Percentiles rank a stretch among this genome's conserved stretches.
phyloP scores from a whole-genome alignment of 2,329 filamentous ascomycete species.

The Xylaria sp. region DNA sequence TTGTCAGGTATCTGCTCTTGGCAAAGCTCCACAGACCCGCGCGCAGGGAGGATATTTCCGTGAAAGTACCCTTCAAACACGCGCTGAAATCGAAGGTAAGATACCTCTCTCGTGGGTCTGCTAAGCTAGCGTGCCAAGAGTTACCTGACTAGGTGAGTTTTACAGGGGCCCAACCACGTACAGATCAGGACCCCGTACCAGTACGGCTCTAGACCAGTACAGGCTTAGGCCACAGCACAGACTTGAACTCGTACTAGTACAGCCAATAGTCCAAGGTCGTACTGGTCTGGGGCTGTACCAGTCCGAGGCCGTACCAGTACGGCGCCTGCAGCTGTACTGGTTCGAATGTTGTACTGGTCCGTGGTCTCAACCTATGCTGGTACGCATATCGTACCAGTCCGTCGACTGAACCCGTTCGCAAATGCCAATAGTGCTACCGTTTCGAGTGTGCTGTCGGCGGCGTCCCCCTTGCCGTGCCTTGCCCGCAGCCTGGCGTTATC shows the following conservation, averaged over 20 bases:
- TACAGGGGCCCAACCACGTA: no score
- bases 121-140: no score
- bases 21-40: no score
- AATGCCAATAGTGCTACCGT: background rate
- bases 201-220: background rate
- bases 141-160: no score
- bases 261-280: background rate
- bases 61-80: no score
- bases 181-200: background rate
- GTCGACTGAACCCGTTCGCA: background rate
- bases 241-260: background rate
- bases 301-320: background rate
- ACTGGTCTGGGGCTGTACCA: no score
- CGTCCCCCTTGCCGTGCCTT: slow-evolving; percentile 1
- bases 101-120: background rate
- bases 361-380: slow-evolving; percentile 1
- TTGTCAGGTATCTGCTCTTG: no score
- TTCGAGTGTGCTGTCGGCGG: slow-evolving; percentile 3
- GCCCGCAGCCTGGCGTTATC: background rate
- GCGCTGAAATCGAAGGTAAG: no score
- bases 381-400: slow-evolving; percentile 1
- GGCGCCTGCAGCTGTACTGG: slow-evolving; percentile 1
- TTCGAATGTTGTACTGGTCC: slow-evolving; percentile 7
- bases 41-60: no score
- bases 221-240: background rate